phyloP scores from a whole-genome alignment of 495 filamentous ascomycete species.

The Penicillium cinerascens region DNA sequence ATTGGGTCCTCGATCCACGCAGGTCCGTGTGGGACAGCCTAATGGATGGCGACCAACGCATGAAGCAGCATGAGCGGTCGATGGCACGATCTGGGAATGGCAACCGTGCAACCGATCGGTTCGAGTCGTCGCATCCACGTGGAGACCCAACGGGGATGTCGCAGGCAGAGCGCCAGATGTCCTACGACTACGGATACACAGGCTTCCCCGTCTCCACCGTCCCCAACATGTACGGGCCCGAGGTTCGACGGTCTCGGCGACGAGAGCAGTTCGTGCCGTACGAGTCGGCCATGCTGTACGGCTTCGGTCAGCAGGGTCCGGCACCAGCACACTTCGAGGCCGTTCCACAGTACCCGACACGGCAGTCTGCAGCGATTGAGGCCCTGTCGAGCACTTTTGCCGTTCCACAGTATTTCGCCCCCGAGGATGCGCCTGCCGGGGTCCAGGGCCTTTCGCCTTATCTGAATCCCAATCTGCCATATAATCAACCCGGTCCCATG shows the following conservation, averaged over 20 bases:
- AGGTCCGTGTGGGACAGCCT: slow-evolving; percentile 41
- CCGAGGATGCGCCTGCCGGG: slow-evolving; percentile 62
- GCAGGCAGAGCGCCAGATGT: slow-evolving; percentile 34
- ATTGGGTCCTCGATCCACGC: slow-evolving; percentile 49
- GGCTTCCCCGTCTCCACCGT: slow-evolving; percentile 8
- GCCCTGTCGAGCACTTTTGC: slow-evolving; percentile 68
- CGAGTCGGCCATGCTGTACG: slow-evolving; percentile 72
- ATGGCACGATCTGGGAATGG: slow-evolving; percentile 25
- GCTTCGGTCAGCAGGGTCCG: slow-evolving; percentile 65
- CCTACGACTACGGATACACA: slow-evolving; percentile 47
- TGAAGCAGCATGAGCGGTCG: slow-evolving; percentile 61
- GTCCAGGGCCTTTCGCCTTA: slow-evolving; percentile 52
- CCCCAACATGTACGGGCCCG: background rate
- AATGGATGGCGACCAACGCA: slow-evolving; percentile 70
- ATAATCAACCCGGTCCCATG: slow-evolving; percentile 53
- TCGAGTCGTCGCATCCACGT: slow-evolving; percentile 37
- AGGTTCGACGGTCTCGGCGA: background rate
- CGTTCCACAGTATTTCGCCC: slow-evolving; percentile 72
- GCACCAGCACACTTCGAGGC: slow-evolving; percentile 71
- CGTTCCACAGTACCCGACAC: slow-evolving; percentile 70
- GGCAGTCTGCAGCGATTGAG: slow-evolving; percentile 78
- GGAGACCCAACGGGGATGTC: slow-evolving; percentile 33
- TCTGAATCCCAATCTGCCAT: slow-evolving; percentile 50
- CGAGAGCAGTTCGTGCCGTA: slow-evolving; percentile 49
- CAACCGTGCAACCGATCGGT: slow-evolving; percentile 30